Percentiles rank a stretch among this genome's conserved stretches.
phyloP scores from a whole-genome alignment of 371 early-diverging fungal genomes.

The Mucor racemosus region DNA sequence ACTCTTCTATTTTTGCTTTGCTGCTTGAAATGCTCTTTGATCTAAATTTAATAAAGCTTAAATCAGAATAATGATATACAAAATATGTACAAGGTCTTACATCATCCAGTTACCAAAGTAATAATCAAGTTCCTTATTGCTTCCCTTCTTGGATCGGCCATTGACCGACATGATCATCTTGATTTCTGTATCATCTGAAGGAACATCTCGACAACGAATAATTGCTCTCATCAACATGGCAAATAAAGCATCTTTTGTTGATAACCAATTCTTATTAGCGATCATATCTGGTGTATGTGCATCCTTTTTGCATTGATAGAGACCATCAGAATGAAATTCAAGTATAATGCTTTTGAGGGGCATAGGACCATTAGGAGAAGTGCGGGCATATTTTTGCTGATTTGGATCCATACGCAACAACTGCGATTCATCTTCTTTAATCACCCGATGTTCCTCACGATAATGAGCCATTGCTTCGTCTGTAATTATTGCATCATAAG shows the following conservation, averaged over 20 bases:
- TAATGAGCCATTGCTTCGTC: conserved; percentile 40
- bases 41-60: conserved; percentile 9
- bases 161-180: conserved; percentile 39
- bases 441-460: conserved; percentile 38
- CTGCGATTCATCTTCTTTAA: conserved; percentile 1
- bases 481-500: conserved; percentile 26
- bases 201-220: conserved; percentile 27
- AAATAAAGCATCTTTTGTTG: conserved; percentile 46
- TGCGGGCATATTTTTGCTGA: conserved; percentile 34
- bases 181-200: conserved; percentile 21
- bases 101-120: conserved; percentile 54
- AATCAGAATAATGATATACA: not conserved
- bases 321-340: conserved; percentile 39
- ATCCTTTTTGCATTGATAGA: conserved; percentile 41
- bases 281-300: conserved; percentile 48
- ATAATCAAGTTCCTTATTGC: conserved; percentile 33
- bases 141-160: conserved; percentile 39
- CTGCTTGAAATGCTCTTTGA: conserved; percentile 28
- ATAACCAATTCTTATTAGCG: conserved; percentile 33
- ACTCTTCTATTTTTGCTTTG: conserved; percentile 18
- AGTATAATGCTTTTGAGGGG: conserved; percentile 43
- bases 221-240: conserved; percentile 43
- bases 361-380: conserved; percentile 37
- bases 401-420: conserved; percentile 26
- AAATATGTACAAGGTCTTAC: conserved; percentile 17